These are phyloP conservation scores for Cryptococcus sp. DNA, from an alignment of 1,284 basidiomycete species.

Conservation along the genomic window DNA sequence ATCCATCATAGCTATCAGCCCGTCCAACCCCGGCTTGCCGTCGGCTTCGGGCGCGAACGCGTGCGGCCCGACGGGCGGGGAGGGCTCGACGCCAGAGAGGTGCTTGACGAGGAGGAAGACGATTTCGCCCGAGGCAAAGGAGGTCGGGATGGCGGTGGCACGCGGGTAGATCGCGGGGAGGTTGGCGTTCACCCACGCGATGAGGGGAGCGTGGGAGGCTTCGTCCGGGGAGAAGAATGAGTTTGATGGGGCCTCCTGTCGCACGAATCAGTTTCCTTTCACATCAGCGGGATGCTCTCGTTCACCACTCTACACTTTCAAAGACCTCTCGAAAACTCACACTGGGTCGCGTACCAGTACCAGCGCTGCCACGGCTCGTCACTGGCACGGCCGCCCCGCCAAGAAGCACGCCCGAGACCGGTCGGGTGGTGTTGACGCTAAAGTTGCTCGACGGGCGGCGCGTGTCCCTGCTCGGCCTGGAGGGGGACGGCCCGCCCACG, in stretches of 20 bases:
- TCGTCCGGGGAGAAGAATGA: constrained; percentile 25
- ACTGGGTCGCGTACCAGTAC: neutral
- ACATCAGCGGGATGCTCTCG: no score
- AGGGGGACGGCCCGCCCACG: constrained; percentile 19
- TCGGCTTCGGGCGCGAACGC: constrained; percentile 38
- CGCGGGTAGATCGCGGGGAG: constrained; percentile 64
- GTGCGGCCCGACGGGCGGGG: constrained; percentile 37
- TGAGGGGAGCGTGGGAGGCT: constrained; percentile 54
- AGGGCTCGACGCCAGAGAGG: constrained; percentile 40
- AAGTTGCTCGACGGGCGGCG: constrained; percentile 37
- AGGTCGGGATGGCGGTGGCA: constrained; percentile 56
- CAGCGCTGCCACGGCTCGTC: neutral
- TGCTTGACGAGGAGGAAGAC: constrained; percentile 51
- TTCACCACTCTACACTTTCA: no score
- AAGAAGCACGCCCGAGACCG: neutral
- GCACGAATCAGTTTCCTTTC: neutral
- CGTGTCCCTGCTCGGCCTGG: constrained; percentile 44
- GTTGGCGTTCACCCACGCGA: constrained; percentile 82
- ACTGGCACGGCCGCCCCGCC: neutral
- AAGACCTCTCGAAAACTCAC: constrained; percentile 1
- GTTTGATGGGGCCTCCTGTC: neutral
- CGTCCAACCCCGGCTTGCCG: constrained; percentile 60
- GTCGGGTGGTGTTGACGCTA: constrained; percentile 4
- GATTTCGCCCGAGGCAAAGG: constrained; percentile 51
- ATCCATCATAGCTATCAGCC: constrained; percentile 82